Percentiles rank a stretch among this genome's conserved stretches.
phyloP scores from a whole-genome alignment of 2,329 filamentous ascomycete species.

The Lithohypha guttulata region DNA sequence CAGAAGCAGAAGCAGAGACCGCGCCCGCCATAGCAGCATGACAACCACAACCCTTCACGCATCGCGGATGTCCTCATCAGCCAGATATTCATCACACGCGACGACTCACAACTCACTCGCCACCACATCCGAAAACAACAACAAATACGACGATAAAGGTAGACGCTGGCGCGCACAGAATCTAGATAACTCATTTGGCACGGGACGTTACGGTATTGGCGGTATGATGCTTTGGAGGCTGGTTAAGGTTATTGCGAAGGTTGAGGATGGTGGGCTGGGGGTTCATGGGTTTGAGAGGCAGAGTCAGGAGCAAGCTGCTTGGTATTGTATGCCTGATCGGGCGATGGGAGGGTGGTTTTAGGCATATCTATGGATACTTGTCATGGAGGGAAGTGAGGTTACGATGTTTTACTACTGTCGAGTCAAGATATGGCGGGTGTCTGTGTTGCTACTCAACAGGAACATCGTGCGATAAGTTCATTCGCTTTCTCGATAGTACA shows the following conservation, averaged over 20 bases:
- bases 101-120: too few relatives aligned
- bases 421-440: too few relatives aligned
- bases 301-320: conserved; percentile 5
- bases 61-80: too few relatives aligned
- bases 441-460: too few relatives aligned
- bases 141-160: neutral
- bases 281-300: neutral
- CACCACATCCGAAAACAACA: neutral
- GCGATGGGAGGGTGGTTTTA: neutral
- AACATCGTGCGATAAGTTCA: too few relatives aligned
- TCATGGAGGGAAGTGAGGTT: too few relatives aligned
- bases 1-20: too few relatives aligned
- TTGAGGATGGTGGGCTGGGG: neutral
- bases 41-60: neutral
- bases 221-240: conserved; percentile 1
- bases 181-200: neutral
- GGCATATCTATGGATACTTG: too few relatives aligned
- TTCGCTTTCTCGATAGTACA: too few relatives aligned
- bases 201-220: neutral
- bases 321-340: conserved; percentile 3
- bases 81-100: too few relatives aligned
- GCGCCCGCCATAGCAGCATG: neutral
- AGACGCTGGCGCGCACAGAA: neutral
- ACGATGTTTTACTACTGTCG: too few relatives aligned
- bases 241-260: neutral